Percentiles rank a stretch among this genome's conserved stretches.
These are phyloP conservation scores for Fusarium coicis DNA, from an alignment of 2,329 filamentous ascomycete species.

Conservation along the genomic window DNA sequence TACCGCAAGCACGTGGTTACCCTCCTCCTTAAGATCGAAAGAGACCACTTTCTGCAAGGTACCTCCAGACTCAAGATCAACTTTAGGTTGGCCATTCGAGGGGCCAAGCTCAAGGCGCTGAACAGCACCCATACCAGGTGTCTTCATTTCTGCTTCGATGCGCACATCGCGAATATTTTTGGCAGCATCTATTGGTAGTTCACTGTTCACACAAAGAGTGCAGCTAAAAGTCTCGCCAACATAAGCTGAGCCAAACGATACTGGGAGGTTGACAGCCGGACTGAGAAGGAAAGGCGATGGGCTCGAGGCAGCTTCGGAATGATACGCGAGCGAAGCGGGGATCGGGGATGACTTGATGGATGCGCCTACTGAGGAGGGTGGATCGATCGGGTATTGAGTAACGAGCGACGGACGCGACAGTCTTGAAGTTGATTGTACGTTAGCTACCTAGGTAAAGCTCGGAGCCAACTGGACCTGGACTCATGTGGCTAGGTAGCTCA, in stretches of 20 bases:
- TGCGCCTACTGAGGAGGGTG: slow-evolving; percentile 56
- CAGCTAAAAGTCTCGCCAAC: slow-evolving; percentile 96
- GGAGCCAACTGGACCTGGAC: not conserved
- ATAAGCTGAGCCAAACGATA: slow-evolving; percentile 92
- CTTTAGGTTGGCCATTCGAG: slow-evolving; percentile 31
- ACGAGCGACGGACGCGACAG: slow-evolving; percentile 85
- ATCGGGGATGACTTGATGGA: slow-evolving; percentile 53
- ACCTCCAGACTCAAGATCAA: slow-evolving; percentile 68
- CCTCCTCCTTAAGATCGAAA: slow-evolving; percentile 93
- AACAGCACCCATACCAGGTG: slow-evolving; percentile 69
- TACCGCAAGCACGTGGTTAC: slow-evolving; percentile 91
- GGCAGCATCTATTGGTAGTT: slow-evolving; percentile 54
- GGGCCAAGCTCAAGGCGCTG: slow-evolving; percentile 73
- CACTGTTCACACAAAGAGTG: slow-evolving; percentile 96
- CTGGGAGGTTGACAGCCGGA: slow-evolving; percentile 82
- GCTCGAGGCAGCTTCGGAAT: slow-evolving; percentile 56
- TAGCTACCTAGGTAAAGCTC: slow-evolving; percentile 7
- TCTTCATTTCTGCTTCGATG: slow-evolving; percentile 95
- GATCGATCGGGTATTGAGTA: slow-evolving; percentile 72
- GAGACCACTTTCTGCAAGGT: slow-evolving; percentile 84
- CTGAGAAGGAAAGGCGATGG: slow-evolving; percentile 67
- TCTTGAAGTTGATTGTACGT: slow-evolving; percentile 55
- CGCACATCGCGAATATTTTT: slow-evolving; percentile 78
- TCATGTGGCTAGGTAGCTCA: slow-evolving; percentile 54
- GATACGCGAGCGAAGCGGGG: slow-evolving; percentile 80